phyloP scores from a whole-genome alignment of 2,329 filamentous ascomycete genomes.

The Phialophora verrucosa region DNA sequence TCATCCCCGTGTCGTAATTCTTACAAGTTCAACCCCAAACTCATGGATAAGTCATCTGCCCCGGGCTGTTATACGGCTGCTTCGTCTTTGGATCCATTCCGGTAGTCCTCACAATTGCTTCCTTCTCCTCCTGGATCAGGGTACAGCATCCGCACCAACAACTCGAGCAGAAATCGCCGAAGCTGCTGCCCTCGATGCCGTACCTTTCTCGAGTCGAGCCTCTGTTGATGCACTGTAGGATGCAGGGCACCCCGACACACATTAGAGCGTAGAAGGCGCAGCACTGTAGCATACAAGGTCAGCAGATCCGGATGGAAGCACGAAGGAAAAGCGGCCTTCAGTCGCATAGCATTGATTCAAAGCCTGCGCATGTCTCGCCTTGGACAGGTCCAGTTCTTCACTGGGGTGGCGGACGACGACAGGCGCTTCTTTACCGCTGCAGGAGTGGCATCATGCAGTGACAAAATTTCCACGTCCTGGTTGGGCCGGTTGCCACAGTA shows the following conservation, averaged over 20 bases:
- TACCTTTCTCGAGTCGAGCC: slow-evolving; percentile 60
- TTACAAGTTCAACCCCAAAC: not conserved
- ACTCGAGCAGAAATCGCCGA: slow-evolving; percentile 58
- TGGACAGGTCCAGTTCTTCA: not conserved
- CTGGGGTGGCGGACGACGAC: slow-evolving; percentile 26
- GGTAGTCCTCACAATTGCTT: slow-evolving; percentile 45
- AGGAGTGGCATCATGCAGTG: not conserved
- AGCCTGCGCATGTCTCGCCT: not conserved
- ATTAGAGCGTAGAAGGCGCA: slow-evolving; percentile 44
- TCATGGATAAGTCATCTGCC: slow-evolving; percentile 26
- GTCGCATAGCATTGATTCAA: not conserved
- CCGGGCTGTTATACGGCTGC: slow-evolving; percentile 30
- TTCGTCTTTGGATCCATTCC: slow-evolving; percentile 38
- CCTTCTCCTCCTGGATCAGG: slow-evolving; percentile 65
- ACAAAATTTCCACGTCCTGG: not conserved
- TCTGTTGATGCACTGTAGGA: slow-evolving; percentile 61
- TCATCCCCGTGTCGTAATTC: not conserved
- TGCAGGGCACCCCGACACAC: slow-evolving; percentile 44
- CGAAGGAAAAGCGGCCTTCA: not conserved
- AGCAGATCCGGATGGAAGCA: not conserved
- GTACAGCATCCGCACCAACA: slow-evolving; percentile 65
- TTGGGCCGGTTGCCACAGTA: not conserved
- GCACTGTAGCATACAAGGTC: slow-evolving; percentile 42
- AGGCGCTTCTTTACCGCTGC: not conserved
- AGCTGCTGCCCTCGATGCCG: slow-evolving; percentile 58